Evolutionary conservation across 2,329 filamentous ascomycete genomes (phyloP).

Genomic region (Ceratocystis cubensis): DNA sequence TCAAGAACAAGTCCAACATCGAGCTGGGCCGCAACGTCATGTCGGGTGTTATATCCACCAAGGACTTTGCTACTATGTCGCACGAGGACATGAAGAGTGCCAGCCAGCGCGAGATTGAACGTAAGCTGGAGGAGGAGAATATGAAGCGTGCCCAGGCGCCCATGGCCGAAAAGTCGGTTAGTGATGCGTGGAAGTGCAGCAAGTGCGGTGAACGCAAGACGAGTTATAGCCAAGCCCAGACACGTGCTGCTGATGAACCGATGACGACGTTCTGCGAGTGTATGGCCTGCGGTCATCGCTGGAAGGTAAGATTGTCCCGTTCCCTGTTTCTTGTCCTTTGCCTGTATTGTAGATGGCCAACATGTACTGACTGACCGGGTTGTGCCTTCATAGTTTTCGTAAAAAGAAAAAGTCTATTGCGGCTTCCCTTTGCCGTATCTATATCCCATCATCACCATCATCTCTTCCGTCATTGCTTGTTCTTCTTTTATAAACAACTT

Average conservation of each 20-base stretch:
- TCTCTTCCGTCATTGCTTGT: neutral
- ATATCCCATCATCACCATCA: neutral
- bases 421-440: neutral
- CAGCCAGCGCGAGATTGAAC: constrained; percentile 63
- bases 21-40: constrained; percentile 66
- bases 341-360: neutral
- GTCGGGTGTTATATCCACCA: constrained; percentile 56
- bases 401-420: neutral
- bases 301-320: constrained; percentile 45
- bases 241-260: constrained; percentile 86
- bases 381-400: constrained; percentile 16
- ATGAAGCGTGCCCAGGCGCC: constrained; percentile 96
- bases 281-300: constrained; percentile 55
- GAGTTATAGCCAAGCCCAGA: constrained; percentile 93
- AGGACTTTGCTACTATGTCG: constrained; percentile 71
- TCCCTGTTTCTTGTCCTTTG: neutral
- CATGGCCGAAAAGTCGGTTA: constrained; percentile 81
- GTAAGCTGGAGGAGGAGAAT: constrained; percentile 73
- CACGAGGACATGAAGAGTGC: constrained; percentile 84
- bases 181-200: constrained; percentile 73
- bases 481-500: neutral
- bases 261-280: constrained; percentile 68
- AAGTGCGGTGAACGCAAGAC: constrained; percentile 91
- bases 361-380: neutral
- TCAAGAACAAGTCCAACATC: constrained; percentile 83